phyloP scores from a whole-genome alignment of 2,329 filamentous ascomycete species.

The Colletotrichum australisinense region DNA sequence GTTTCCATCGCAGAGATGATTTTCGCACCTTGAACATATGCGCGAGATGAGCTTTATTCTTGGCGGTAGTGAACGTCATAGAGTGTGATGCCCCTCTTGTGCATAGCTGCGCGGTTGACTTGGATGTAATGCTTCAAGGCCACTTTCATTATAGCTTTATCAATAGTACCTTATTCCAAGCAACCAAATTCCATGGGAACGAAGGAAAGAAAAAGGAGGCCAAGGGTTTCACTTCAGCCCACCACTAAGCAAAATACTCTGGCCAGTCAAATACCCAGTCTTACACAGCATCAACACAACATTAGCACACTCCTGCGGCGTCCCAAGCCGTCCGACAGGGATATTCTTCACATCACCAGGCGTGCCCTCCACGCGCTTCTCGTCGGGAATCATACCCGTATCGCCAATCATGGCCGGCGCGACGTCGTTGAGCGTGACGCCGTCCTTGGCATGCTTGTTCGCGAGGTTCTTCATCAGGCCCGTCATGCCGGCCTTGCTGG shows the following conservation, averaged over 20 bases:
- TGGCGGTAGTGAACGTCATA: no score
- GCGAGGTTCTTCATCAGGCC: conserved; percentile 75
- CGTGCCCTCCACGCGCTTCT: conserved; percentile 60
- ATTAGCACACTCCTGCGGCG: conserved; percentile 69
- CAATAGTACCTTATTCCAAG: neutral
- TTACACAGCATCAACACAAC: conserved; percentile 69
- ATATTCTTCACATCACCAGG: conserved; percentile 70
- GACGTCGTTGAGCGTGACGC: conserved; percentile 76
- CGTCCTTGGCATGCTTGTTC: conserved; percentile 66
- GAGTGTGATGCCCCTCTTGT: no score
- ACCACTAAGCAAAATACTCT: conserved; percentile 64
- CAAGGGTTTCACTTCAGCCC: conserved; percentile 56
- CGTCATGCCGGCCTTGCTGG: conserved; percentile 71
- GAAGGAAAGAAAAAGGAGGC: neutral
- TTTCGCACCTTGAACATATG: neutral
- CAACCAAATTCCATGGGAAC: neutral
- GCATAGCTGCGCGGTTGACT: no score
- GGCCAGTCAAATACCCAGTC: conserved; percentile 71
- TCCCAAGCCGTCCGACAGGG: conserved; percentile 67
- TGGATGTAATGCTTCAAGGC: neutral
- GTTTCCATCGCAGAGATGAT: neutral
- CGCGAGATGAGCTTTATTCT: neutral
- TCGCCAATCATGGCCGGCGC: conserved; percentile 76
- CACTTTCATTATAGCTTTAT: neutral
- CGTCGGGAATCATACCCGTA: conserved; percentile 71